Evolutionary conservation across 148 eudicot genomes (phyloP).

Genomic region (Bassia scoparia): DNA sequence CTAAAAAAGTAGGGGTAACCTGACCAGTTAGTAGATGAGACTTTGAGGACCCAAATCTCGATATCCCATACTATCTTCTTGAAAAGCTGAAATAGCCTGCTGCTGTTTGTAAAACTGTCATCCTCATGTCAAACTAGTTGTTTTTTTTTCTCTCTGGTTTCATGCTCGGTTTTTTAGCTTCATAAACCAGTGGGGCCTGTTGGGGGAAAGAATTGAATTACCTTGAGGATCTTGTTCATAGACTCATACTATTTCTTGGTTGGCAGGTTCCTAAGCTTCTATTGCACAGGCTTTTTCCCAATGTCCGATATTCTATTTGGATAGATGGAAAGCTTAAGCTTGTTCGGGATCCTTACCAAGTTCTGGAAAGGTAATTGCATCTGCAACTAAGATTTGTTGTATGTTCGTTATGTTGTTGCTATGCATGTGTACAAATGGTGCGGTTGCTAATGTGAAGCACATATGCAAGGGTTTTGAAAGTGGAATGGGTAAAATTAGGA

Average conservation of each 20-base stretch:
- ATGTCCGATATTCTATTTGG: constrained; percentile 74
- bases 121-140: too few species aligned
- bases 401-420: not conserved
- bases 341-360: constrained; percentile 75
- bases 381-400: constrained; percentile 9
- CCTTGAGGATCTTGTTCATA: not conserved
- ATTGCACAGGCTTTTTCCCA: constrained; percentile 83
- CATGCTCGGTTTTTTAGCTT: too few species aligned
- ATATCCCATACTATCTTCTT: too few species aligned
- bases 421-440: not conserved
- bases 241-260: constrained; percentile 11
- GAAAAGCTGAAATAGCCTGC: too few species aligned
- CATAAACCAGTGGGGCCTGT: too few species aligned
- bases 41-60: too few species aligned
- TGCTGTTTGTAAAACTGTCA: too few species aligned
- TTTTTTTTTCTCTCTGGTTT: too few species aligned
- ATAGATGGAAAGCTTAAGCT: constrained; percentile 94
- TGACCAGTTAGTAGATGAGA: too few species aligned
- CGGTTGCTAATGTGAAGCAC: not conserved
- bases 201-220: too few species aligned
- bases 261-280: constrained; percentile 85
- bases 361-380: constrained; percentile 67
- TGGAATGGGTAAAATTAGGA: not conserved
- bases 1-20: too few species aligned
- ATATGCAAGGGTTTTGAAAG: not conserved